Evolutionary conservation across 257 asterid species (phyloP).

Genomic region (Plantago elongata): DNA sequence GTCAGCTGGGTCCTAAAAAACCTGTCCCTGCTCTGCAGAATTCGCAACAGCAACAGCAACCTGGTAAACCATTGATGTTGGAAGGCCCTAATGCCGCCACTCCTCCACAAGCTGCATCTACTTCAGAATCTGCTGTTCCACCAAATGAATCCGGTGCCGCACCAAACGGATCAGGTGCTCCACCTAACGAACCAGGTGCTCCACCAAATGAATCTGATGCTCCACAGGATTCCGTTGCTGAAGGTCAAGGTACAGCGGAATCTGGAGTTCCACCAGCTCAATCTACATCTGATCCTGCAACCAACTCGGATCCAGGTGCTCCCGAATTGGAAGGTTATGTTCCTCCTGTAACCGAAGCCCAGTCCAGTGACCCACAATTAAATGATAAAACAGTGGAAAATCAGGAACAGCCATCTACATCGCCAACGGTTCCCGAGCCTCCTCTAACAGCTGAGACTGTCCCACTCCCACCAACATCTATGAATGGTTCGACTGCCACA

Average conservation of each 20-base stretch:
- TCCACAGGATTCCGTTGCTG: constrained; percentile 13
- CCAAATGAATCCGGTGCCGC: constrained; percentile 31
- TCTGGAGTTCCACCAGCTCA: constrained; percentile 29
- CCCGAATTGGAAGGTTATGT: constrained; percentile 34
- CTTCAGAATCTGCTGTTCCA: constrained; percentile 30
- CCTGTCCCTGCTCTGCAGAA: constrained; percentile 41
- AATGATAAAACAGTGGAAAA: constrained; percentile 33
- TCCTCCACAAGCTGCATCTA: constrained; percentile 31
- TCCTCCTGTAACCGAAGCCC: constrained; percentile 27
- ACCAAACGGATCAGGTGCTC: constrained; percentile 26
- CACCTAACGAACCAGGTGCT: constrained; percentile 27
- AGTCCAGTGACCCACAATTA: constrained; percentile 24
- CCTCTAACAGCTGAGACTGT: constrained; percentile 26
- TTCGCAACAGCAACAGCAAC: constrained; percentile 54
- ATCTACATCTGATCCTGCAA: constrained; percentile 29
- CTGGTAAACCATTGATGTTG: constrained; percentile 55
- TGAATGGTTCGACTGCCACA: constrained; percentile 9
- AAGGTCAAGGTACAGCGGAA: constrained; percentile 27
- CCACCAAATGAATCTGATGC: constrained; percentile 30
- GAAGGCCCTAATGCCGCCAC: constrained; percentile 46
- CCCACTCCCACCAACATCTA: constrained; percentile 25
- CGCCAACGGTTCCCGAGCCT: constrained; percentile 32
- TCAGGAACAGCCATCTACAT: constrained; percentile 29
- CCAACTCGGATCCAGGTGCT: constrained; percentile 25
- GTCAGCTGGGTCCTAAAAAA: constrained; percentile 64